Base-by-base conservation (phyloP, 495 filamentous ascomycete genomes). In the Podospora sp. region DNA sequence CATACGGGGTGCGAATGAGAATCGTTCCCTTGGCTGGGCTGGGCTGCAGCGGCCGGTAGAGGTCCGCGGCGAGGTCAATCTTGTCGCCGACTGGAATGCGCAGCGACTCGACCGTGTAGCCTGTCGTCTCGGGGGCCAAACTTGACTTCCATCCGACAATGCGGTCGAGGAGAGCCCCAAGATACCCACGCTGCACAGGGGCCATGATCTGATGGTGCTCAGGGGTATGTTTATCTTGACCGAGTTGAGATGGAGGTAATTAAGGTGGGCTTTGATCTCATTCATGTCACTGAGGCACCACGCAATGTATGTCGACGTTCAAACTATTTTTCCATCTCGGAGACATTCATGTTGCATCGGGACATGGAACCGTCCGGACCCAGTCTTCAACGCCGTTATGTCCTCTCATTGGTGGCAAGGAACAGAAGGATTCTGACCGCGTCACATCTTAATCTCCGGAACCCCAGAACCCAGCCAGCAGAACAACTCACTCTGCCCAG, bases 1-100 rank as follows among this genome's bases (percentile, higher is more conserved):
- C 73, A 40, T 78, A 62, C 12, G 60, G 60, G 20, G 21, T 51
- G 40, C 35, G 40, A 12, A 51, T 46, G 60, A 62, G 40, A 5
- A 62, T 16, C 8, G 60, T 62, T 1, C 60, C 60, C 12, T 46
- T 46, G 9, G 40, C 5, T 18, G 40, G 40, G 2, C 16, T 46
- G 4, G 40, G 40, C 40, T 6, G 5, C 40, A 46, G 40, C 11
- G 40, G 40, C 16, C 14, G 40, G 12, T 46, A 46, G 2, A 46
- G 16, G 12, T 46, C 40, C 14, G 40, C 40, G 2, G 40, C 40
- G 40, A 46, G 40, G 16, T 46, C 2, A 12, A 46, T 11, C 2
- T 46, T 46, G 11, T 46, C 12, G 40, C 40, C 40, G 16, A 46
- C 12, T 2, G 40, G 40, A 11, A 46, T 46, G 40, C 40, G 40